Evolutionary conservation across 2,329 filamentous ascomycete genomes (phyloP).

Genomic region (Neofusicoccum cordaticola): DNA sequence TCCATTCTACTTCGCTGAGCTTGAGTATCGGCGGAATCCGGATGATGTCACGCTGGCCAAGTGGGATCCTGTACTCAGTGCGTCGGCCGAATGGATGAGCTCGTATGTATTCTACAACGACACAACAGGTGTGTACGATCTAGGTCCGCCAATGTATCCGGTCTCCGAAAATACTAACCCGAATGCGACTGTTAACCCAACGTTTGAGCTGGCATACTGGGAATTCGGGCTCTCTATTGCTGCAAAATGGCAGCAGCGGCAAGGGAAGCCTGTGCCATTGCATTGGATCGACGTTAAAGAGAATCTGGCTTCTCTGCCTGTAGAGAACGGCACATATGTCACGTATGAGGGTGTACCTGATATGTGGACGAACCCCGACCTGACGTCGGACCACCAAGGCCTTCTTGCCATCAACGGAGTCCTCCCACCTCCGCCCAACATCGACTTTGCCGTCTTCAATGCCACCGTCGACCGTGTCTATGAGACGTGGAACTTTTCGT

Average conservation of each 20-base stretch:
- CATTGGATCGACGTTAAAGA: constrained; percentile 51
- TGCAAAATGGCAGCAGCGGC: constrained; percentile 51
- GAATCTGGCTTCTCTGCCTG: constrained; percentile 54
- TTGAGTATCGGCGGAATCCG: constrained; percentile 51
- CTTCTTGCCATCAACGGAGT: constrained; percentile 31
- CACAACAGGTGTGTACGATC: constrained; percentile 52
- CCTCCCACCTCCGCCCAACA: constrained; percentile 29
- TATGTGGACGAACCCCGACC: constrained; percentile 30
- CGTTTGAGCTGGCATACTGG: constrained; percentile 62
- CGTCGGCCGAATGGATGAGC: constrained; percentile 59
- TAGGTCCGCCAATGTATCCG: constrained; percentile 52
- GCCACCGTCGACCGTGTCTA: constrained; percentile 30
- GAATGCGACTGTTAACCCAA: constrained; percentile 56
- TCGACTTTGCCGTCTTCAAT: constrained; percentile 31
- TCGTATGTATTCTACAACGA: constrained; percentile 56
- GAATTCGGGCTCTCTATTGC: constrained; percentile 58
- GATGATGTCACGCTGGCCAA: constrained; percentile 44
- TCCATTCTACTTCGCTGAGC: constrained; percentile 59
- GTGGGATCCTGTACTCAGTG: constrained; percentile 54
- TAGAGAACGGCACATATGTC: constrained; percentile 51
- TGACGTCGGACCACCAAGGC: constrained; percentile 32
- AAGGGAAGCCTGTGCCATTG: constrained; percentile 42
- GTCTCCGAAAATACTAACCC: constrained; percentile 59
- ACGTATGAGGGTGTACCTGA: constrained; percentile 52
- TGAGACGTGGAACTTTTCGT: constrained; percentile 35